A percentile compares a stretch with the other conserved stretches of the same genome.
phyloP scores from a whole-genome alignment of 2,329 filamentous ascomycete genomes.

The Elsinoe arachidis region DNA sequence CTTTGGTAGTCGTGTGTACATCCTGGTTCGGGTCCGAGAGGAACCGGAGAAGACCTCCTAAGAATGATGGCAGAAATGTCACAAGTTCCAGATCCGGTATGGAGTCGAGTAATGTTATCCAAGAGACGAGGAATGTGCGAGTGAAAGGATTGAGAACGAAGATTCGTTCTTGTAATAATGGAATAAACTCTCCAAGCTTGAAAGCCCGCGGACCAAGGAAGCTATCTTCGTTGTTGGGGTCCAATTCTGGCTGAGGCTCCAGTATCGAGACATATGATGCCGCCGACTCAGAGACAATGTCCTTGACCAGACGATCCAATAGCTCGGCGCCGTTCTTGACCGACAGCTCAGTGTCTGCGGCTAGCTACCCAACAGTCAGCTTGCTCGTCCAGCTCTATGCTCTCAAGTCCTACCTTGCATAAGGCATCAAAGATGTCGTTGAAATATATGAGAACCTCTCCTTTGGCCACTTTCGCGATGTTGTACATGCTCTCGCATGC shows the following conservation, averaged over 20 bases:
- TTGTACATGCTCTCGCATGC: constrained; percentile 99
- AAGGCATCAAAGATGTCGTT: constrained; percentile 97
- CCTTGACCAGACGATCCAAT: constrained; percentile 87
- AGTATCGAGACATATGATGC: constrained; percentile 90
- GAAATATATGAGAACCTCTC: constrained; percentile 93
- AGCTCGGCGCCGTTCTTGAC: constrained; percentile 98
- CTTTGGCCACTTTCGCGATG: constrained; percentile 97
- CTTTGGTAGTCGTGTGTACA: constrained; percentile 89
- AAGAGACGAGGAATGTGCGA: constrained; percentile 87
- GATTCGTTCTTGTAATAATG: constrained; percentile 86
- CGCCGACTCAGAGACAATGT: constrained; percentile 91
- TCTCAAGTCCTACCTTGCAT: constrained; percentile 60
- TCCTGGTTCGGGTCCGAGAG: constrained; percentile 85
- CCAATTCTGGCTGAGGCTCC: constrained; percentile 49
- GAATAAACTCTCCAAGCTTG: constrained; percentile 82
- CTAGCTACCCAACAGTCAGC: constrained; percentile 51
- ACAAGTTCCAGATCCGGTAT: constrained; percentile 96
- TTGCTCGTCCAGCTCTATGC: neutral
- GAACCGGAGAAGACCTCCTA: constrained; percentile 83
- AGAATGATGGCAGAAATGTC: constrained; percentile 81
- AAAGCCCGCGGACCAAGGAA: constrained; percentile 59
- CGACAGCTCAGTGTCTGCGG: constrained; percentile 89
- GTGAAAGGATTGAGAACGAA: constrained; percentile 93
- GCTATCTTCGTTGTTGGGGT: constrained; percentile 36
- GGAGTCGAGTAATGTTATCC: constrained; percentile 89